Base-by-base conservation (phyloP, 1,139 yeast genomes). In the Hanseniaspora uvarum region DNA sequence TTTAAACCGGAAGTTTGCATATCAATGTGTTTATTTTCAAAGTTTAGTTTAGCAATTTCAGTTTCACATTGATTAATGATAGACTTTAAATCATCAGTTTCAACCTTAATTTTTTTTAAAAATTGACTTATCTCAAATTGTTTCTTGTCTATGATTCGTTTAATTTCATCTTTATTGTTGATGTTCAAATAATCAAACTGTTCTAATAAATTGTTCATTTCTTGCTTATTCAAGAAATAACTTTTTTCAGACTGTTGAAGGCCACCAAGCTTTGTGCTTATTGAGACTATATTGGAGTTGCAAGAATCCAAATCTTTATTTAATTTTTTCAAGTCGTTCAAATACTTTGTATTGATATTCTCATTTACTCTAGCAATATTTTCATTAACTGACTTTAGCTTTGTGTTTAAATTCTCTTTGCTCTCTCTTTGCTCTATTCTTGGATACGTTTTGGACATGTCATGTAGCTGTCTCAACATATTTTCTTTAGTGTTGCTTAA, bases 331-430 rank as follows among this genome's bases (percentile, higher is more conserved):
- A 75, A 78, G 1, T 58, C 58, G 1, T 74, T 76, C 24, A 19
- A 12, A 16, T 30, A 2, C 82, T 75, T 39, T 76, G 71, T 0
- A 61, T 60, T 31, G 71, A 70, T 50, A 72, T 69, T 14, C 83
- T 79, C 53, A 77, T 76, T 31, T 72, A 75, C 0, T 95, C 89
- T 48, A 95, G 74, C 31, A 79, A 83, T 61, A 79, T 80, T 63
- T 89, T 96, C 11, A 76, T 71, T 81, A 0, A 86, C 95, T 31
- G 85, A 79, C 61, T 86, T 88, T 58, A 83, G 82, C 50, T 87
- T 73, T 1, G n/a, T 6, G 4, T 24, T 10, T 5, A 50, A 21
- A 10, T 28, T 26, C 16, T 4, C 26, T 8, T 18, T 26, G 5
- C 53, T 43, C 24, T 53, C 55, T 28, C 84, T 63, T 61, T 79